Base-by-base conservation (phyloP, 176 grass and related monocot species). In the Triticum turgidum region DNA sequence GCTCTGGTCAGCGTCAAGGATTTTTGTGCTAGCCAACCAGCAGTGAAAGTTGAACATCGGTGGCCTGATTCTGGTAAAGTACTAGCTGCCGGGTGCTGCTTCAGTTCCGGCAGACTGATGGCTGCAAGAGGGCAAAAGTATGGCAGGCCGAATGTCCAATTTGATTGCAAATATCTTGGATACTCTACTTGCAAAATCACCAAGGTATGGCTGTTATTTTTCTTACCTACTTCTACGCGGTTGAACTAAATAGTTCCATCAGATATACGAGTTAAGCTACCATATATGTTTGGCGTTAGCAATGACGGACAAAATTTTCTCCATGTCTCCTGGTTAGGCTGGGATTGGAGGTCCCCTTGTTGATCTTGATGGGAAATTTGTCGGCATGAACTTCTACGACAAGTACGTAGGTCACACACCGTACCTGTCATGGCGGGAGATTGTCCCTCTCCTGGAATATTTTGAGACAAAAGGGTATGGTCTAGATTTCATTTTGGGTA, bases 271-370 rank as follows among this genome's bases (percentile, higher is more conserved):
- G 37, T 11, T 64, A 33, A 32, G 1, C 34, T 21, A 38, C 24
- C 18, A 63, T 34, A n/a, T 45, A 3, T 39, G 6, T 47, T 52
- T 68, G 14, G 39, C 18, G 41, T 67, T 8, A 67, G 20, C 2
- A 21, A 39, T 52, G 42, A 3, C 8, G 25, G 4, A 6, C 13
- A 54, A 18, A 5, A 45, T 61, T 25, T 25, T 73, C 18, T 39
- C 35, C 11, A 73, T 44, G 18, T 24, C 10, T 59, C 32, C 18
- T 71, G 35, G 24, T 4, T 80, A 86, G 84, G 76, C 18, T 41
- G 78, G 78, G 69, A 86, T 79, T 79, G 84, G 75, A 61, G 83
- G 76, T 10, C 77, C 85, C 49, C 38, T 72, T 86, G 37, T 80
- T 51, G 21, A 45, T 25, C 21, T 63, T 12, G 54, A 80, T 2